Percentiles rank a stretch among this genome's conserved stretches.
Conservation (phyloP, 768 basidiomycete species). For the Coprinopsis strossmayeri region DNA sequence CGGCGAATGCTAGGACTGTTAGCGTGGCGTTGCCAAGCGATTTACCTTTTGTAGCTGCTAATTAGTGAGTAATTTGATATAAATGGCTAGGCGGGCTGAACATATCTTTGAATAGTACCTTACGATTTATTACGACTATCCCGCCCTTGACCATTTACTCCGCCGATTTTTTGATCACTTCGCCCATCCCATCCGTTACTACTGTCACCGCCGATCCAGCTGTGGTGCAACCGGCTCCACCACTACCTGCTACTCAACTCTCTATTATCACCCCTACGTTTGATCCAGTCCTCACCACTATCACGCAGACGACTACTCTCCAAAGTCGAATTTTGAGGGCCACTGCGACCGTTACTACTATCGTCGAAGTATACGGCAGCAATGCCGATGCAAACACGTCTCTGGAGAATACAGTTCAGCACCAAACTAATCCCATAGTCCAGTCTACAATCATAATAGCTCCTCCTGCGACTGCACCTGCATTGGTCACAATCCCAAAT, state of each 20-base stretch:
- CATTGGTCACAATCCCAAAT: too few relatives aligned
- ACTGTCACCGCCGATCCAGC: too few relatives aligned
- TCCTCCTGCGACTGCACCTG: too few relatives aligned
- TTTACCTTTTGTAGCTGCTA: conserved; percentile 18
- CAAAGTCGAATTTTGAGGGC: background rate
- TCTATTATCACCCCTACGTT: background rate
- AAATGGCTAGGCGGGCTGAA: background rate
- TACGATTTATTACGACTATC: conserved; percentile 26
- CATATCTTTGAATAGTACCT: conserved; percentile 18
- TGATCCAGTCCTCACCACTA: background rate
- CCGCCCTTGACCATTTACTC: conserved; percentile 36
- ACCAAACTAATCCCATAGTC: too few relatives aligned
- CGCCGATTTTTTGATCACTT: conserved; percentile 43
- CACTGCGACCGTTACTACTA: background rate
- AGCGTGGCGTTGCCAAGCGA: conserved; percentile 27
- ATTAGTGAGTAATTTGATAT: conserved; percentile 22
- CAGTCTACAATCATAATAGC: too few relatives aligned
- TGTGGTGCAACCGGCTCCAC: too few relatives aligned
- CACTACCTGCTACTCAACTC: too few relatives aligned
- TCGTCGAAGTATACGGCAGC: background rate
- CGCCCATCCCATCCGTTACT: too few relatives aligned
- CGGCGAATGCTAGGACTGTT: conserved; percentile 24
- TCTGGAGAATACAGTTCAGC: too few relatives aligned
- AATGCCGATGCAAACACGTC: too few relatives aligned
- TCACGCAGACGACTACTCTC: background rate